Evolutionary conservation across 192 early-diverging fungal genomes (phyloP).

Genomic region (Powellomyces hirtus): DNA sequence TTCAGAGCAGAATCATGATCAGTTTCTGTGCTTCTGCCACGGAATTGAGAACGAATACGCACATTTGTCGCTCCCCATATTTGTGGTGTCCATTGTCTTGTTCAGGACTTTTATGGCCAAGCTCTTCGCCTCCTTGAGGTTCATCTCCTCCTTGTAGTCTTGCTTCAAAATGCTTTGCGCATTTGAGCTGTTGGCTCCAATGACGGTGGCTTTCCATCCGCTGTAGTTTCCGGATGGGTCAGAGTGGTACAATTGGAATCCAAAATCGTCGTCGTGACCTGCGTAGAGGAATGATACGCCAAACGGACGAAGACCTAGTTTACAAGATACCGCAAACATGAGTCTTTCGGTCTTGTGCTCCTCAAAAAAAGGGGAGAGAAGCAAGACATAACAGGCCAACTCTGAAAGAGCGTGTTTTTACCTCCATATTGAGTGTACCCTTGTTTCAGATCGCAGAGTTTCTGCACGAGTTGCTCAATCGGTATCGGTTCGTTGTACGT

Average conservation of each 20-base stretch:
- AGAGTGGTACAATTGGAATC: slow-evolving; percentile 97
- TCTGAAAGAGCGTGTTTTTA: too few relatives aligned
- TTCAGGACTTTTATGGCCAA: slow-evolving; percentile 91
- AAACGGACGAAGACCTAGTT: slow-evolving; percentile 85
- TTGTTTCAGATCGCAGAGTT: slow-evolving; percentile 96
- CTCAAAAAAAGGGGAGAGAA: too few relatives aligned
- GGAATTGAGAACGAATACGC: slow-evolving; percentile 36
- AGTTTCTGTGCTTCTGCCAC: background rate
- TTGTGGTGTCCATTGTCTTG: slow-evolving; percentile 96
- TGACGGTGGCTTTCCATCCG: slow-evolving; percentile 98
- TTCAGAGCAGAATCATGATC: background rate
- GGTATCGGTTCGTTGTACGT: slow-evolving; percentile 91
- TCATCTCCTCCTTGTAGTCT: slow-evolving; percentile 90
- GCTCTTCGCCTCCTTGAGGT: slow-evolving; percentile 84
- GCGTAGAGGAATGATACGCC: slow-evolving; percentile 98
- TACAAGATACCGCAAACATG: too few relatives aligned
- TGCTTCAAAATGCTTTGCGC: slow-evolving; percentile 93
- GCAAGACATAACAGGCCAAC: too few relatives aligned
- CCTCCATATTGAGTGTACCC: slow-evolving; percentile 97
- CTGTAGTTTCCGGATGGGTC: slow-evolving; percentile 99
- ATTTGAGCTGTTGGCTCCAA: slow-evolving; percentile 90
- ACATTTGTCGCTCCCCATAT: slow-evolving; percentile 88
- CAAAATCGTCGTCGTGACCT: slow-evolving; percentile 84
- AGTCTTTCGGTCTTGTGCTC: background rate
- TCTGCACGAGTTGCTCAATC: slow-evolving; percentile 92